Conservation (phyloP, 257 asterid genomes). For the Echites panduratus region DNA sequence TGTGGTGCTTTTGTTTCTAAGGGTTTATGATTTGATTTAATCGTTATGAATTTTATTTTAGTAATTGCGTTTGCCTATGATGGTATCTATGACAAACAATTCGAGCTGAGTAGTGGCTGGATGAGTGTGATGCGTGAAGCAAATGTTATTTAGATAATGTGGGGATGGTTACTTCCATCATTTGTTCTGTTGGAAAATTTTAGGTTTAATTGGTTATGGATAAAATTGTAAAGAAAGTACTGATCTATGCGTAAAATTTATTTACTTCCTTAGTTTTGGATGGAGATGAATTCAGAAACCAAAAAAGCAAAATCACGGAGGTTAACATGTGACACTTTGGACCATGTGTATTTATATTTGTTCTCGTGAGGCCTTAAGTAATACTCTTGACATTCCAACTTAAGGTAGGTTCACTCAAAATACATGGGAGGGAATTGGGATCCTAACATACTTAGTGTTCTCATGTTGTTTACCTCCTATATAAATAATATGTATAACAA, state of each 20-base stretch:
- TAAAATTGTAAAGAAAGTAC: background rate
- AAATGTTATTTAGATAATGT: background rate
- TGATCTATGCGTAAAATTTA: background rate
- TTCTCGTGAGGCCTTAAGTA: background rate
- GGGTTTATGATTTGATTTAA: slow-evolving; percentile 8
- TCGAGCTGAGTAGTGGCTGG: background rate
- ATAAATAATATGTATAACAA: background rate
- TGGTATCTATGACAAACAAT: background rate
- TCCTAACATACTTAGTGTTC: too few species aligned
- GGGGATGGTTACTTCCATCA: background rate
- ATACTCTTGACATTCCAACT: background rate
- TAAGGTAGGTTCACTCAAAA: background rate
- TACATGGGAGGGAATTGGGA: background rate
- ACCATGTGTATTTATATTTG: background rate
- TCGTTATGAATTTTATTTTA: background rate
- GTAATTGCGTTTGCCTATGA: background rate
- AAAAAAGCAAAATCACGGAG: background rate
- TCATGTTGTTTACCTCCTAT: background rate
- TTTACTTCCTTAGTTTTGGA: background rate
- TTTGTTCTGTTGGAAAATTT: background rate
- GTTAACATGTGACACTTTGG: background rate
- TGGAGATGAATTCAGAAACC: background rate
- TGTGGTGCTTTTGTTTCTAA: background rate
- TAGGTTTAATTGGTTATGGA: background rate
- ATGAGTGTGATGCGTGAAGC: background rate